phyloP scores from a whole-genome alignment of 371 early-diverging fungal species.

The Sporodiniella umbellata region DNA sequence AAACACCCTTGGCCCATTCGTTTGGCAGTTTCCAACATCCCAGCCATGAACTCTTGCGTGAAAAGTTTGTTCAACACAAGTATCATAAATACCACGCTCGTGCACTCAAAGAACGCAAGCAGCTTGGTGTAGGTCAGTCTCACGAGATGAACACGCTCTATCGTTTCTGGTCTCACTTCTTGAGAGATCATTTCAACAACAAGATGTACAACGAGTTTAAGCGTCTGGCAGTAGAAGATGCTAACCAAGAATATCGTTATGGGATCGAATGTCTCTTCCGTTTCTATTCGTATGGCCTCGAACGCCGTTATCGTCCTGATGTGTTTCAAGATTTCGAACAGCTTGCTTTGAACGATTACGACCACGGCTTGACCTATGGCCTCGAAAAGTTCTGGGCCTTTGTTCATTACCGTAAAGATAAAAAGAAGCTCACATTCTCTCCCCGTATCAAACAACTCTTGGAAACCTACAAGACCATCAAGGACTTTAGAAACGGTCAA shows the following conservation, averaged over 20 bases:
- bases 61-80: constrained; percentile 95
- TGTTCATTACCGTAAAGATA: constrained; percentile 86
- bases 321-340: constrained; percentile 89
- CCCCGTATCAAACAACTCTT: constrained; percentile 61
- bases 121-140: constrained; percentile 84
- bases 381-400: constrained; percentile 98
- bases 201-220: constrained; percentile 93
- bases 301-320: constrained; percentile 82
- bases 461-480: constrained; percentile 62
- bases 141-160: constrained; percentile 97
- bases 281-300: constrained; percentile 94
- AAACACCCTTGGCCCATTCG: constrained; percentile 63
- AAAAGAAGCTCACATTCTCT: constrained; percentile 62
- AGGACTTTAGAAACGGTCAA: constrained; percentile 67
- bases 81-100: constrained; percentile 92
- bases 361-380: constrained; percentile 79
- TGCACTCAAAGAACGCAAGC: constrained; percentile 90
- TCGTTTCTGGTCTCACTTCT: constrained; percentile 98
- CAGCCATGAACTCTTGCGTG: constrained; percentile 87
- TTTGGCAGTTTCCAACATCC: constrained; percentile 91
- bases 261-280: constrained; percentile 94
- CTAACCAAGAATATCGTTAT: constrained; percentile 76
- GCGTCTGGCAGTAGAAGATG: constrained; percentile 87
- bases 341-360: constrained; percentile 73
- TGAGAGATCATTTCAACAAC: constrained; percentile 91